These are phyloP conservation scores for Termitomyces sp. DNA, from an alignment of 768 basidiomycete species.

Conservation along the genomic window DNA sequence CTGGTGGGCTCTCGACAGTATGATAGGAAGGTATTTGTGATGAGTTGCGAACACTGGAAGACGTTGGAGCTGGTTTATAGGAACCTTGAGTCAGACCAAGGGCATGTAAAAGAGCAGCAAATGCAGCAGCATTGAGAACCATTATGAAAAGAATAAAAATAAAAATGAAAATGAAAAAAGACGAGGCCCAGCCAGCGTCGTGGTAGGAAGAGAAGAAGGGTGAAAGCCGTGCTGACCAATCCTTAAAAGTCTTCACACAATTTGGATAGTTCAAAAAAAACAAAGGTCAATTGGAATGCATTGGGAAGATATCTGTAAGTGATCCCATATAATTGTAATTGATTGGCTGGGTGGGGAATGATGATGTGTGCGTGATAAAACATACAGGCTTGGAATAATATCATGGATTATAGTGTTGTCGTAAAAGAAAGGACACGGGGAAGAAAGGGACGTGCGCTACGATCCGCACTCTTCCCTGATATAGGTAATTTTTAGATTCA, in stretches of 20 bases:
- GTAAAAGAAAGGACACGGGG: conserved; percentile 17
- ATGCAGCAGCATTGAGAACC: conserved; percentile 18
- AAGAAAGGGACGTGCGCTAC: conserved; percentile 44
- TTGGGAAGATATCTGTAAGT: conserved; percentile 16
- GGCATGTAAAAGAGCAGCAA: conserved; percentile 26
- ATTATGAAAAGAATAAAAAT: conserved; percentile 9
- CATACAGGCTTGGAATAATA: conserved; percentile 22
- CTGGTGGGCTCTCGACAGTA: neutral
- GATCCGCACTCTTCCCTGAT: conserved; percentile 32
- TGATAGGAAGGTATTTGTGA: neutral
- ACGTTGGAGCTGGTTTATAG: conserved; percentile 21
- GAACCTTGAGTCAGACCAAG: conserved; percentile 24
- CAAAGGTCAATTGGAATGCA: conserved; percentile 7
- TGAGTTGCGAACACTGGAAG: conserved; percentile 5
- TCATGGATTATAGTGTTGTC: conserved; percentile 21
- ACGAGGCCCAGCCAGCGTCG: conserved; percentile 18
- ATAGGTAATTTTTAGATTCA: conserved; percentile 17
- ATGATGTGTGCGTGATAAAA: conserved; percentile 31
- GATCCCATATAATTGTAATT: conserved; percentile 15
- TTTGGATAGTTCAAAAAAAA: neutral
- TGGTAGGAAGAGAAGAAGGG: conserved; percentile 1
- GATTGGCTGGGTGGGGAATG: conserved; percentile 29
- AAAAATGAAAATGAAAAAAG: conserved; percentile 1
- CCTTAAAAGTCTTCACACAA: neutral
- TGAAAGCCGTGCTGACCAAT: conserved; percentile 1